Conservation (phyloP, 208 protist genomes). For the Leishmania amazonensis region DNA sequence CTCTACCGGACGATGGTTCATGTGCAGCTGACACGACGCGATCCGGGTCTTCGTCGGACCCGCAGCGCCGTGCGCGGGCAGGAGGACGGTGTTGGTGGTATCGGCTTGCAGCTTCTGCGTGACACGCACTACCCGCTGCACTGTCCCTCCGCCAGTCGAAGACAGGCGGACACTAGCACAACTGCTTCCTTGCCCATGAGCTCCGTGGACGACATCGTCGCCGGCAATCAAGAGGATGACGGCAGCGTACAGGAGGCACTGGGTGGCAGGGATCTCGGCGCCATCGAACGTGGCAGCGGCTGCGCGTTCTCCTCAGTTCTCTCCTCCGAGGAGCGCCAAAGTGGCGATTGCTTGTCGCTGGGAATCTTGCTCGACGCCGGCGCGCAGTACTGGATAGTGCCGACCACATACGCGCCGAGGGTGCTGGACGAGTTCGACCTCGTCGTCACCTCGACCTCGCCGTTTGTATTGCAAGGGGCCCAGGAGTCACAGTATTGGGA, state of each 20-base stretch:
- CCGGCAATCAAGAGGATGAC: background rate
- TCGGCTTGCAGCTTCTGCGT: conserved; percentile 69
- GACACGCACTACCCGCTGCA: conserved; percentile 67
- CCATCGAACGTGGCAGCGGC: background rate
- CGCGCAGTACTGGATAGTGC: conserved; percentile 82
- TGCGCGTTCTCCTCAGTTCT: conserved; percentile 22
- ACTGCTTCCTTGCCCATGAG: background rate
- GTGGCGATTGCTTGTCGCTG: conserved; percentile 61
- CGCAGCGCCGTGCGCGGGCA: background rate
- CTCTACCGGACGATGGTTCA: conserved; percentile 45
- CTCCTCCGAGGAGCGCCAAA: conserved; percentile 51
- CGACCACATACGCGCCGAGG: conserved; percentile 56
- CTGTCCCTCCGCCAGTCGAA: background rate
- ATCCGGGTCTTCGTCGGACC: conserved; percentile 48
- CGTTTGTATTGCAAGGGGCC: conserved; percentile 60
- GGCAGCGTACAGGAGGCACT: background rate
- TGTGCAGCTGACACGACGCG: conserved; percentile 64
- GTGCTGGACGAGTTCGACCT: conserved; percentile 62
- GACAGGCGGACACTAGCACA: background rate
- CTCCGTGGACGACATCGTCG: background rate
- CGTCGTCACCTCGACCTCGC: conserved; percentile 47
- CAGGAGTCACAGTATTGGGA: conserved; percentile 61
- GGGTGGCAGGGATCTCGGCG: background rate
- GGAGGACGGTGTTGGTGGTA: conserved; percentile 40
- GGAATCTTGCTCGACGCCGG: conserved; percentile 55